phyloP scores from a whole-genome alignment of 1,284 basidiomycete species.

The Neolentinus lepideus region DNA sequence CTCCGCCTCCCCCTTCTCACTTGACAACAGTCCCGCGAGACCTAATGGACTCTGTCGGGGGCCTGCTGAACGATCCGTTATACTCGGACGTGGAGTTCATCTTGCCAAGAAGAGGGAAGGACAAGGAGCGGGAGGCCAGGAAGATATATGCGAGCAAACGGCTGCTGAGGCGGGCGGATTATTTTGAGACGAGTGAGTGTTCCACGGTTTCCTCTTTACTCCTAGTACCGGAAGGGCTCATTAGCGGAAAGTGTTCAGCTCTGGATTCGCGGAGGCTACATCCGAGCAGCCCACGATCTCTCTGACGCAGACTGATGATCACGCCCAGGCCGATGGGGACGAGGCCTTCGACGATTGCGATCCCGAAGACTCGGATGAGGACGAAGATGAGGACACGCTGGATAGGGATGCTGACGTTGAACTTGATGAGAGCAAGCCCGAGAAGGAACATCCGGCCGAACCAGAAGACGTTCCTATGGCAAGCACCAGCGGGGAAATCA shows the following conservation, averaged over 20 bases:
- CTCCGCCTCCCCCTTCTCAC: conserved; percentile 26
- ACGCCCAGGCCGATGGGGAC: too few species aligned
- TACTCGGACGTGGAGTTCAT: conserved; percentile 83
- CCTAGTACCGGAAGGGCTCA: not conserved
- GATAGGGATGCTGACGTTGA: conserved; percentile 14
- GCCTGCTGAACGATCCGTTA: conserved; percentile 69
- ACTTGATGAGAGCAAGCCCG: not conserved
- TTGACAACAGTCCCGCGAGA: conserved; percentile 52
- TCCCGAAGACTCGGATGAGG: conserved; percentile 59
- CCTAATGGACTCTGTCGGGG: conserved; percentile 63
- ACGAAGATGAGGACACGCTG: conserved; percentile 35
- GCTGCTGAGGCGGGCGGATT: conserved; percentile 66
- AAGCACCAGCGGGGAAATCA: not conserved
- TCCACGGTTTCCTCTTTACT: not conserved
- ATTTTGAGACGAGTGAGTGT: conserved; percentile 60
- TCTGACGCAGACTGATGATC: conserved; percentile 19
- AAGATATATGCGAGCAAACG: conserved; percentile 62
- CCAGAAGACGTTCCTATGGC: conserved; percentile 1
- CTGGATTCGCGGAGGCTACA: conserved; percentile 56
- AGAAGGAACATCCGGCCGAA: not conserved
- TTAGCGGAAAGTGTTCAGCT: conserved; percentile 50
- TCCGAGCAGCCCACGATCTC: conserved; percentile 10
- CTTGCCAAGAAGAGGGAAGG: conserved; percentile 43
- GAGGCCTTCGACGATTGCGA: conserved; percentile 16
- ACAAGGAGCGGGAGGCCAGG: conserved; percentile 30